phyloP scores from a whole-genome alignment of 495 filamentous ascomycete species.

The Tuber magnatum region DNA sequence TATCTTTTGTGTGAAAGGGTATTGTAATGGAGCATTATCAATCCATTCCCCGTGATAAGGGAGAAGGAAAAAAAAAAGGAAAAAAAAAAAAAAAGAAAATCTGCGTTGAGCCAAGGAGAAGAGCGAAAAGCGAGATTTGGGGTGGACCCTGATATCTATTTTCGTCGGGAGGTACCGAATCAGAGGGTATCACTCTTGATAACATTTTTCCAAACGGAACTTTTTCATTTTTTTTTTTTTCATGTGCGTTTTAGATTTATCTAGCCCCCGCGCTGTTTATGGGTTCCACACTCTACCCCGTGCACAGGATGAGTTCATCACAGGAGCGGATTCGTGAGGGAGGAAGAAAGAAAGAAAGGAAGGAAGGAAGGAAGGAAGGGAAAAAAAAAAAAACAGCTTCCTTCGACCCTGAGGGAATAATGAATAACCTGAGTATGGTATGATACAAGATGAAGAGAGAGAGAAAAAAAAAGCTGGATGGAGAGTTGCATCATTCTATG shows the following conservation, averaged over 20 bases:
- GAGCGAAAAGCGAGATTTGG: neutral
- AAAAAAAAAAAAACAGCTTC: no score
- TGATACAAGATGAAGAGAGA: no score
- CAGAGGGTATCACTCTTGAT: constrained; percentile 1
- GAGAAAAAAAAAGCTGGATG: neutral
- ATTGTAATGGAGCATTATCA: constrained; percentile 2
- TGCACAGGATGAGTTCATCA: neutral
- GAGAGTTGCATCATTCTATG: neutral
- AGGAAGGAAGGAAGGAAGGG: no score
- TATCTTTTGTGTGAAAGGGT: constrained; percentile 4
- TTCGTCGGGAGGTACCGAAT: constrained; percentile 2
- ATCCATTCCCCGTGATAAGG: neutral
- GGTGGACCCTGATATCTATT: neutral
- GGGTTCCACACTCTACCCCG: neutral
- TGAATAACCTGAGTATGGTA: no score
- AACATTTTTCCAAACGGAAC: neutral
- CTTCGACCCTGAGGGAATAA: neutral
- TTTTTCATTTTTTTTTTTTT: neutral
- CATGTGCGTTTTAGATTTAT: neutral
- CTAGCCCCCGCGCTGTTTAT: neutral
- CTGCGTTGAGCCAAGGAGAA: neutral
- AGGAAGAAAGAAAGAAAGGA: neutral
- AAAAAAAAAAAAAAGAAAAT: neutral
- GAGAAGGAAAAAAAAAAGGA: neutral
- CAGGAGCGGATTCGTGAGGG: neutral